A percentile compares a stretch with the other conserved stretches of the same genome.
Conservation (phyloP, 345 rosid genomes). For the Limnanthes douglasii region DNA sequence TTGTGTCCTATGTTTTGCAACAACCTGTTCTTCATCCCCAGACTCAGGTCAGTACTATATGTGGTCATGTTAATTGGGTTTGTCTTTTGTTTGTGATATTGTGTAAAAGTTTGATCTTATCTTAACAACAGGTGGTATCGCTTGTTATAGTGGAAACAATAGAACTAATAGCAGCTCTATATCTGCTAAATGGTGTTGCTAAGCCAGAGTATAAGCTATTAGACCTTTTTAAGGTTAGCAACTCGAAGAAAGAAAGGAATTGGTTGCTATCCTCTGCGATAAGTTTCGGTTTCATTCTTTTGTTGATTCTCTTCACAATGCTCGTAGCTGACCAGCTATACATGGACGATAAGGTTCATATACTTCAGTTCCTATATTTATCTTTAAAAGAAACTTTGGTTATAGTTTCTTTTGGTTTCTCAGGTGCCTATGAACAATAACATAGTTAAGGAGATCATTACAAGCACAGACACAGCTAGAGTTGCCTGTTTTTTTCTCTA, state of each 20-base stretch:
- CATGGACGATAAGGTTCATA: slow-evolving; percentile 41
- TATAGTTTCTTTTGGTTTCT: slow-evolving; percentile 2
- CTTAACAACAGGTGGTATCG: slow-evolving; percentile 34
- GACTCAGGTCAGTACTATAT: slow-evolving; percentile 23
- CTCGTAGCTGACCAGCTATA: slow-evolving; percentile 25
- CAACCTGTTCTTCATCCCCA: slow-evolving; percentile 57
- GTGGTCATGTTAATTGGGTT: not conserved
- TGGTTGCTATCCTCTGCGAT: slow-evolving; percentile 49
- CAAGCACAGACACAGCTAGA: slow-evolving; percentile 29
- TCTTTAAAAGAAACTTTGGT: not conserved
- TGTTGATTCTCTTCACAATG: slow-evolving; percentile 37
- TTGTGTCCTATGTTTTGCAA: slow-evolving; percentile 38
- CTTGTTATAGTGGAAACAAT: slow-evolving; percentile 32
- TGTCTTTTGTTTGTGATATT: not conserved
- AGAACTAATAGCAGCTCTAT: slow-evolving; percentile 40
- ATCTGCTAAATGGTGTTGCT: slow-evolving; percentile 33
- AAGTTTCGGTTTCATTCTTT: slow-evolving; percentile 42
- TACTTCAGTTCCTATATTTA: slow-evolving; percentile 3
- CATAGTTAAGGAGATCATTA: slow-evolving; percentile 41
- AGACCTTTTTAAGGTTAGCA: slow-evolving; percentile 19
- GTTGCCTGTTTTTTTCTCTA: slow-evolving; percentile 35
- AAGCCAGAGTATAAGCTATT: slow-evolving; percentile 26
- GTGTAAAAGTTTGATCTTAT: not conserved
- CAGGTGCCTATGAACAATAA: slow-evolving; percentile 39
- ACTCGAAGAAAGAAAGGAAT: slow-evolving; percentile 22